Conservation (phyloP, 495 filamentous ascomycete species). For the Amphirosellinia nigrospora region DNA sequence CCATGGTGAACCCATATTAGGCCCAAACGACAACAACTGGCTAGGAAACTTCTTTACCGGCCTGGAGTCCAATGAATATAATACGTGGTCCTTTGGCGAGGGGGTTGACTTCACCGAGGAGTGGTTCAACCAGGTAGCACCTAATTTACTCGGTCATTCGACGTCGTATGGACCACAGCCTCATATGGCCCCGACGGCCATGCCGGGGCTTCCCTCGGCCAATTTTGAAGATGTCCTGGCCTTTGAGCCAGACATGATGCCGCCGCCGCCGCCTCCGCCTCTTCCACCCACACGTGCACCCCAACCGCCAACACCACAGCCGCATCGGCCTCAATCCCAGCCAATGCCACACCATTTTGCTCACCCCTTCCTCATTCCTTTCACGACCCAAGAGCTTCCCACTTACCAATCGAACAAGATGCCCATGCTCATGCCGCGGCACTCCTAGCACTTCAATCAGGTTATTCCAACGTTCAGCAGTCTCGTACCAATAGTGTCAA, state of each 20-base stretch:
- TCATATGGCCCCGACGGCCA: conserved; percentile 29
- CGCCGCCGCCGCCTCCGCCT: conserved; percentile 32
- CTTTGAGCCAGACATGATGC: conserved; percentile 39
- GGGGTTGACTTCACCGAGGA: conserved; percentile 54
- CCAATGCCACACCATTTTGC: neutral
- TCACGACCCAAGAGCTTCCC: conserved; percentile 13
- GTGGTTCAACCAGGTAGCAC: conserved; percentile 63
- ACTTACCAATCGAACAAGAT: conserved; percentile 35
- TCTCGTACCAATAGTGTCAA: conserved; percentile 23
- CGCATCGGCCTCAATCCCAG: conserved; percentile 28
- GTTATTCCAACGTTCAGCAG: conserved; percentile 30
- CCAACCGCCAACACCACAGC: conserved; percentile 1
- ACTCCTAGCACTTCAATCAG: conserved; percentile 33
- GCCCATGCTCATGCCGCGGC: conserved; percentile 36
- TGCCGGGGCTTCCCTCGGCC: conserved; percentile 27
- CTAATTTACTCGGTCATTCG: conserved; percentile 64
- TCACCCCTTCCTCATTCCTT: conserved; percentile 5
- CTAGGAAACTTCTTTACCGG: conserved; percentile 68
- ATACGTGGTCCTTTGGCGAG: conserved; percentile 54
- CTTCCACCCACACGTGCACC: neutral
- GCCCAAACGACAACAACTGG: conserved; percentile 65
- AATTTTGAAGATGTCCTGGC: conserved; percentile 31
- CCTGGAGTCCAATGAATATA: conserved; percentile 61
- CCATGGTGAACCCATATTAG: conserved; percentile 64
- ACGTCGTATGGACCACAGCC: conserved; percentile 65